These are phyloP conservation scores for Naganishia sp. DNA, from an alignment of 1,284 basidiomycete genomes.

Conservation along the genomic window DNA sequence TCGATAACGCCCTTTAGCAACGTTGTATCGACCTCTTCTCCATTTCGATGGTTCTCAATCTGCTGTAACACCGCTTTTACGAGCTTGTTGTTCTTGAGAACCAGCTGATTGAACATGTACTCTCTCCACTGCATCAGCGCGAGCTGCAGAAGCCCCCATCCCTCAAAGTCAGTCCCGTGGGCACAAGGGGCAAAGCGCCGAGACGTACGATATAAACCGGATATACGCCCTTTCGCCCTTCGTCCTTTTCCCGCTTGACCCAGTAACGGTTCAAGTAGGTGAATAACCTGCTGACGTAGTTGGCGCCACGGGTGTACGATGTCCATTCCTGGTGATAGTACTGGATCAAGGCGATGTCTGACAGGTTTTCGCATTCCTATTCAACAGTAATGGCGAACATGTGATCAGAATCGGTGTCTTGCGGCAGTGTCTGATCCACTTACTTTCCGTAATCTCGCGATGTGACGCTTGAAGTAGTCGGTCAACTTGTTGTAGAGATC, in stretches of 20 bases:
- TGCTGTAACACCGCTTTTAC: slow-evolving; percentile 83
- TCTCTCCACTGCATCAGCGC: slow-evolving; percentile 94
- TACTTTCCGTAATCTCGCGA: slow-evolving; percentile 67
- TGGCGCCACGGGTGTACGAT: slow-evolving; percentile 92
- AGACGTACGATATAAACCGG: slow-evolving; percentile 87
- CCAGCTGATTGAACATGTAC: slow-evolving; percentile 86
- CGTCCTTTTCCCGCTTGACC: slow-evolving; percentile 98
- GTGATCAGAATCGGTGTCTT: slow-evolving; percentile 26
- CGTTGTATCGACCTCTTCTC: slow-evolving; percentile 88
- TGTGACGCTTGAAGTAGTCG: slow-evolving; percentile 77
- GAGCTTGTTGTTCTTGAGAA: slow-evolving; percentile 76
- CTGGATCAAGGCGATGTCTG: slow-evolving; percentile 82
- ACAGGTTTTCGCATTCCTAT: slow-evolving; percentile 74
- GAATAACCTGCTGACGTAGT: slow-evolving; percentile 93
- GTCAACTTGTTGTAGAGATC: slow-evolving; percentile 90
- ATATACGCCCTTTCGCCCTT: slow-evolving; percentile 93
- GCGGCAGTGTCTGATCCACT: slow-evolving; percentile 41
- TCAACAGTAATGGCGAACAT: neutral
- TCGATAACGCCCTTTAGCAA: slow-evolving; percentile 96
- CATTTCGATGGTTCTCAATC: slow-evolving; percentile 91
- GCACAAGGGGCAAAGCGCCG: neutral
- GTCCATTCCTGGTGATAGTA: slow-evolving; percentile 96
- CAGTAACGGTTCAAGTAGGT: slow-evolving; percentile 98
- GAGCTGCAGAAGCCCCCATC: slow-evolving; percentile 69
- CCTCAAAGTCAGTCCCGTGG: no score